These are phyloP conservation scores for Actinidia polygama DNA, from an alignment of 179 eudicot species.

Conservation along the genomic window DNA sequence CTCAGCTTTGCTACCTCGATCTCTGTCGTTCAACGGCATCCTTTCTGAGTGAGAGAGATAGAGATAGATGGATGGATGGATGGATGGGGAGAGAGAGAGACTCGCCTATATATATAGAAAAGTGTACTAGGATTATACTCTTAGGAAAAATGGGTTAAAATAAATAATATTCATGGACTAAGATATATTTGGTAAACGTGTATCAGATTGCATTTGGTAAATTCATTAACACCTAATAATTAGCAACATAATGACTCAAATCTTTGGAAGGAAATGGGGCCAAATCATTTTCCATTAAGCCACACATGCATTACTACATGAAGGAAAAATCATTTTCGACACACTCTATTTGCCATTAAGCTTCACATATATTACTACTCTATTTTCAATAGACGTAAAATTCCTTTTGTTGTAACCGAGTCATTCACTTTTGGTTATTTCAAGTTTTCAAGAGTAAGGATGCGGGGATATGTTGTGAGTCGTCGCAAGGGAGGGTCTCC, in stretches of 20 bases:
- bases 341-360: too few relatives aligned
- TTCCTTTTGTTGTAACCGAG: too few relatives aligned
- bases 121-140: neutral
- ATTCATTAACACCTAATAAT: slow-evolving; percentile 1
- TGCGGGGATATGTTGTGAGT: too few relatives aligned
- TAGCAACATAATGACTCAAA: neutral
- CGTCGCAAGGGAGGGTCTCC: too few relatives aligned
- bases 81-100: neutral
- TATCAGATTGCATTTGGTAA: neutral
- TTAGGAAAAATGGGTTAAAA: neutral
- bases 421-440: too few relatives aligned
- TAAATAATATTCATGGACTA: neutral
- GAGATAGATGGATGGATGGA: too few relatives aligned
- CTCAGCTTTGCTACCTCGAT: neutral
- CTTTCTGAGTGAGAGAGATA: neutral
- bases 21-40: neutral
- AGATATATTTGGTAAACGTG: neutral
- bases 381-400: too few relatives aligned
- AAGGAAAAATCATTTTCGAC: too few relatives aligned
- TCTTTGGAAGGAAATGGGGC: neutral
- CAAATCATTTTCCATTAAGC: too few relatives aligned
- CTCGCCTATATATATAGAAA: neutral
- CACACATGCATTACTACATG: too few relatives aligned
- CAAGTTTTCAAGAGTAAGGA: too few relatives aligned
- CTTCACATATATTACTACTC: too few relatives aligned